Conservation (phyloP, 164 flowering plant species). For the Vitis rupestris region DNA sequence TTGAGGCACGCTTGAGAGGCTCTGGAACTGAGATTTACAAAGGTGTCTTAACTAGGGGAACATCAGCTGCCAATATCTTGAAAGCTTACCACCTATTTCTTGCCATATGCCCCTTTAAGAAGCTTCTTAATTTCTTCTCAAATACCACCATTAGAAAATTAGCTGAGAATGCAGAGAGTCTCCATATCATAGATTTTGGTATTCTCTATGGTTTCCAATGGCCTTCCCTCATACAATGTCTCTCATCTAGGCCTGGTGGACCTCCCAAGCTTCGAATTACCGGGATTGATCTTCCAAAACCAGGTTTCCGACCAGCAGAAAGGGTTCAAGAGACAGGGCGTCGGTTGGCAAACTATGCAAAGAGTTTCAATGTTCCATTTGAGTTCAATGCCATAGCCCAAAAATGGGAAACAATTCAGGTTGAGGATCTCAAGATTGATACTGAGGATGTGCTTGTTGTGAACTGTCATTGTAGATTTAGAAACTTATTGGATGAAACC, state of each 20-base stretch:
- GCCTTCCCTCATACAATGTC: slow-evolving; percentile 28
- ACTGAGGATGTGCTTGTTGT: slow-evolving; percentile 28
- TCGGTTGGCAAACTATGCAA: slow-evolving; percentile 26
- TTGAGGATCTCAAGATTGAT: slow-evolving; percentile 23
- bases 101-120: slow-evolving; percentile 27
- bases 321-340: slow-evolving; percentile 29
- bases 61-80: slow-evolving; percentile 25
- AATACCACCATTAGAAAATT: slow-evolving; percentile 21
- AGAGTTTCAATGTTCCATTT: slow-evolving; percentile 28
- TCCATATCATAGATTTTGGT: slow-evolving; percentile 3
- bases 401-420: slow-evolving; percentile 11
- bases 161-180: slow-evolving; percentile 23
- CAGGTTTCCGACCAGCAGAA: slow-evolving; percentile 32
- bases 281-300: slow-evolving; percentile 33
- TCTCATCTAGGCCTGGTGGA: slow-evolving; percentile 27
- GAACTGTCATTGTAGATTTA: slow-evolving; percentile 21
- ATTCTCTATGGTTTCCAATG: slow-evolving; percentile 29
- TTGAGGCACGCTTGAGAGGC: slow-evolving; percentile 34
- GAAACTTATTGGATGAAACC: slow-evolving; percentile 3
- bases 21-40: slow-evolving; percentile 17
- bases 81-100: slow-evolving; percentile 27
- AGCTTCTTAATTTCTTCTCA: slow-evolving; percentile 25
- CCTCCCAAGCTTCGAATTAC: slow-evolving; percentile 11
- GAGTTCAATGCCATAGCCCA: slow-evolving; percentile 15
- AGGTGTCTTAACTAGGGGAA: not conserved